These are phyloP conservation scores for Starmera stellimalicola DNA, from an alignment of 1,139 yeast species.

Conservation along the genomic window DNA sequence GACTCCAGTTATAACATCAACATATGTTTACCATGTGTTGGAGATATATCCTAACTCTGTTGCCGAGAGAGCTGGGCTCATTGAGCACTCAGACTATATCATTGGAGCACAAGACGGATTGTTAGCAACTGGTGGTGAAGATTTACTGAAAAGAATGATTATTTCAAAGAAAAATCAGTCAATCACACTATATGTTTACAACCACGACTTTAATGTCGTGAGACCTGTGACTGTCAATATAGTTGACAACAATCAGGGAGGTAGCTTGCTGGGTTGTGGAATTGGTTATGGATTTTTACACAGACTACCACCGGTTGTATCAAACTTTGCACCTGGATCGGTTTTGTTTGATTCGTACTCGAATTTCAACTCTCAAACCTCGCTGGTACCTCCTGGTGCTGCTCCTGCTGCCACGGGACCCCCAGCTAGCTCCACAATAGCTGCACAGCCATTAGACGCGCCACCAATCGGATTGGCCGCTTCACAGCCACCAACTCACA, in stretches of 20 bases:
- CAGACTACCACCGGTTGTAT: slow-evolving; percentile 46
- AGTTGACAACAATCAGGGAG: slow-evolving; percentile 48
- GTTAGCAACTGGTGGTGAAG: slow-evolving; percentile 80
- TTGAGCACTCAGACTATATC: slow-evolving; percentile 82
- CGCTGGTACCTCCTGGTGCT: slow-evolving; percentile 9
- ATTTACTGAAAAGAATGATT: slow-evolving; percentile 60
- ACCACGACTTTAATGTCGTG: slow-evolving; percentile 75
- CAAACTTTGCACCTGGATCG: slow-evolving; percentile 17
- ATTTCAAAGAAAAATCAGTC: slow-evolving; percentile 47
- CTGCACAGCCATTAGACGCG: too few relatives aligned
- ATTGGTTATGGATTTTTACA: slow-evolving; percentile 90
- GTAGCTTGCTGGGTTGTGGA: slow-evolving; percentile 85
- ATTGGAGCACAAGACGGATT: slow-evolving; percentile 84
- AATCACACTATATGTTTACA: slow-evolving; percentile 64
- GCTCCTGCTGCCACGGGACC: slow-evolving; percentile 3
- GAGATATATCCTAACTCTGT: slow-evolving; percentile 73
- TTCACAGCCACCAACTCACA: slow-evolving; percentile 16
- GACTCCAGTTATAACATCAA: slow-evolving; percentile 65
- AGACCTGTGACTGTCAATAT: slow-evolving; percentile 82
- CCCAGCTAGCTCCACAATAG: background rate
- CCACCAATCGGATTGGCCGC: too few relatives aligned
- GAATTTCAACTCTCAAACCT: slow-evolving; percentile 2
- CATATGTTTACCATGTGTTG: slow-evolving; percentile 83
- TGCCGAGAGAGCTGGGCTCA: slow-evolving; percentile 73
- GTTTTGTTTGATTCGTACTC: slow-evolving; percentile 14